These are phyloP conservation scores for Neurospora sp. DNA, from an alignment of 495 filamentous ascomycete species.

Conservation along the genomic window DNA sequence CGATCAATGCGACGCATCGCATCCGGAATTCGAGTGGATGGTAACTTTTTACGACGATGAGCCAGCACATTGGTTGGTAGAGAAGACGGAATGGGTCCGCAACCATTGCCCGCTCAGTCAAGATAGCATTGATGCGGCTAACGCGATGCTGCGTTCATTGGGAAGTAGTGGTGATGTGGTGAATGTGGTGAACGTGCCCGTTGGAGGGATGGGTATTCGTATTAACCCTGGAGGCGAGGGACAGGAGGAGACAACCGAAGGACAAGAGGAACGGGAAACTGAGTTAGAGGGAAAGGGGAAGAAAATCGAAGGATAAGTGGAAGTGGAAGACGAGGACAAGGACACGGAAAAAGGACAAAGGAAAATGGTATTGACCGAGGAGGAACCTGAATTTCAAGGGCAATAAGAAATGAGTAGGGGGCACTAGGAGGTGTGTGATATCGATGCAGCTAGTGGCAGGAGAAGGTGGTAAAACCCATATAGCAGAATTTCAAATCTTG, in stretches of 20 bases:
- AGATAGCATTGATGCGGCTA: not conserved
- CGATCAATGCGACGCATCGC: not conserved
- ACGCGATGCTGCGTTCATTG: not conserved
- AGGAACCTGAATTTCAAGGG: not conserved
- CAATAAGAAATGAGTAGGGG: not conserved
- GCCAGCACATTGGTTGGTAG: not conserved
- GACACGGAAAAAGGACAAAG: not conserved
- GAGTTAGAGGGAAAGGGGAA: not conserved
- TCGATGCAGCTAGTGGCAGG: not conserved
- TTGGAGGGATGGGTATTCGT: not conserved
- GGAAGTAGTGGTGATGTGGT: not conserved
- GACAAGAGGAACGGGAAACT: not conserved
- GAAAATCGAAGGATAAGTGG: not conserved
- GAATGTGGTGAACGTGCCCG: not conserved
- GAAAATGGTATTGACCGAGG: not conserved
- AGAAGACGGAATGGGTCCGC: conserved; percentile 2
- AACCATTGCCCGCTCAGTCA: not conserved
- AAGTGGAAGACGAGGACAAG: not conserved
- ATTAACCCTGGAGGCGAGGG: not conserved
- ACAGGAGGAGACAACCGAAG: not conserved
- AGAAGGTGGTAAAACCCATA: not conserved
- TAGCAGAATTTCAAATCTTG: no score
- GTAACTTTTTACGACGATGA: not conserved
- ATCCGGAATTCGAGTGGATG: conserved; percentile 4
- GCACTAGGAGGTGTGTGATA: not conserved